Base-by-base conservation (phyloP, 2,329 filamentous ascomycete genomes). In the Penicillium sp. region DNA sequence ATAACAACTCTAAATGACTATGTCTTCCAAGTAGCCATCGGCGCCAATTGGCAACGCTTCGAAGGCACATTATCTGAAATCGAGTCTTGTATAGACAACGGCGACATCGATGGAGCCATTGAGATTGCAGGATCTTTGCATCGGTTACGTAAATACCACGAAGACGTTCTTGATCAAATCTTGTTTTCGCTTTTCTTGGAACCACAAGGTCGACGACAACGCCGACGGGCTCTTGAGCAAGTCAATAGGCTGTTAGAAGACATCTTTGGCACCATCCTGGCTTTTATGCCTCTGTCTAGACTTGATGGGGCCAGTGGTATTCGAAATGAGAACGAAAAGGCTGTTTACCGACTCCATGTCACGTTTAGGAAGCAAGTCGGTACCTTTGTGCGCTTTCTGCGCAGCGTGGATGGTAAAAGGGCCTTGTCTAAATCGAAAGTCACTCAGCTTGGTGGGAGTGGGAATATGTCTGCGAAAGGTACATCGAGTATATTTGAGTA, bases 11-110 rank as follows among this genome's bases (percentile, higher is more conserved):
- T 97, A 0, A 83, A 85, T 40, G 82, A 86, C 1, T 94, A 97
- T 66, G 88, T 92, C 64, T 87, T 95, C 61, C 89, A 93, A 57
- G 82, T 85, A 0, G 91, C 88, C 1, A 86, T 97, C 51, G 81
- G 82, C 7, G 79, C 81, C 16, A 84, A 87, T 0, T 97, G 93
- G 92, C 76, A 75, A 21, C 75, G 77, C 0, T 93, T 97, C 59
- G 83, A 88, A 49, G 67, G 67, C 0, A 87, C 84, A 62, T 76
- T 97, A 0, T 77, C 84, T 24, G 77, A 75, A 8, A 79, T 94
- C 14, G 82, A 93, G 69, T 66, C 65, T 1, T 77, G 79, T 18
- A 73, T 93, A 0, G 72, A 75, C 14, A 71, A 65, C 1, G 76
- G 77, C 1, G 77, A 78, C 18, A 72, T 71, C 51, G 75, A 71